Evolutionary conservation across 2,329 filamentous ascomycete species (phyloP), one percentile per base, ranked within the genome.

Genomic region (Xylaria polymorpha): DNA sequence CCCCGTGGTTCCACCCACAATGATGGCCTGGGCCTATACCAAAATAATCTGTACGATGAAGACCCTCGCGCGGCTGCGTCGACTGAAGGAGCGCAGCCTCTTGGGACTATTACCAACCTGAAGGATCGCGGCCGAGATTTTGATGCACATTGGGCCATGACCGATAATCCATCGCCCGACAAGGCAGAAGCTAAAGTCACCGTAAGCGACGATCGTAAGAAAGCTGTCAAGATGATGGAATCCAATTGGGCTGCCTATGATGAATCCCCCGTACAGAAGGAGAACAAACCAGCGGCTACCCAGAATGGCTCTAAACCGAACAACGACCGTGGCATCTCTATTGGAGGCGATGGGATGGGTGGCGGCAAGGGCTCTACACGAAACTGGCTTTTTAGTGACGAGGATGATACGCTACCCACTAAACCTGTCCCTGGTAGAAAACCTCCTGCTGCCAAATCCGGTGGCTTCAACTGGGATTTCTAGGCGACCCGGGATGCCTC

Each of bases 61-160:
- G 87, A 88, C 41, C 85, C 85, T 51, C 77, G 71, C 8, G 70
- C 61, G n/a, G 76, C 79, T 18, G 73, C 77, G 12, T 77, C 83
- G 15, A 80, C 74, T 1, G 77, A 81, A 14, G 80, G 82, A 59
- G 75, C 76, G 10, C 78, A 82, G 15, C 80, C 90, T 10, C 84
- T 93, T 12, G 87, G 86, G 58, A 89, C 90, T 74, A 88, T 93
- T 66, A 92, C 91, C 46, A 93, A 95, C 80, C 85, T 90, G 67
- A 88, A 90, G 77, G 88, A 91, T 79, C 91, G 93, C 64, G 86
- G 85, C 76, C 93, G 94, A 80, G 88, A 93, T 78, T 94, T 97
- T 74, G 90, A 90, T 58, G 81, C 90, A 22, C 93, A 97, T 75
- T 97, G 94, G 83, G 85, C 85, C 61, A 90, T 97, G 83, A 85